Percentiles rank a stretch among this genome's conserved stretches.
phyloP scores from a whole-genome alignment of 1,139 yeast genomes.

The Yamadazyma spencermartinsiae region DNA sequence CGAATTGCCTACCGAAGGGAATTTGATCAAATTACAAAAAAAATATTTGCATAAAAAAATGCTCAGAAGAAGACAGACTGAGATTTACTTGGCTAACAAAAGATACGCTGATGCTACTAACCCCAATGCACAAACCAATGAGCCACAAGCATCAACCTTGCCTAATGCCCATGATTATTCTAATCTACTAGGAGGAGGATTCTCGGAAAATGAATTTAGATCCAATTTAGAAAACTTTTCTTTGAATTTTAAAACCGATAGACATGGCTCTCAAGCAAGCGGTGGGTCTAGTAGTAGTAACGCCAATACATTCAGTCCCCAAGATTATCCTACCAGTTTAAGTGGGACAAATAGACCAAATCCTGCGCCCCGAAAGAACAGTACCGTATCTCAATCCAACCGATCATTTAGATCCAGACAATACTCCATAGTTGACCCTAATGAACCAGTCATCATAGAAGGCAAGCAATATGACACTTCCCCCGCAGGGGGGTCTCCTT shows the following conservation, averaged over 20 bases:
- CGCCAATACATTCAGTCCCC: too few species aligned
- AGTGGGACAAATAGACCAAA: not conserved
- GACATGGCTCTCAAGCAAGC: not conserved
- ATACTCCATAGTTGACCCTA: slow-evolving; percentile 17
- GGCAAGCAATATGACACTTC: slow-evolving; percentile 13
- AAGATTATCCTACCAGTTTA: too few species aligned
- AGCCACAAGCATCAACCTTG: not conserved
- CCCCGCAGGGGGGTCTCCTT: not conserved
- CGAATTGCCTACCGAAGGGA: slow-evolving; percentile 40
- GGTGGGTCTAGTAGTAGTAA: not conserved
- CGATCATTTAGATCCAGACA: slow-evolving; percentile 17
- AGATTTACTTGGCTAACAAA: not conserved
- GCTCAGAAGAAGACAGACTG: slow-evolving; percentile 3
- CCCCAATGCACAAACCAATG: slow-evolving; percentile 1
- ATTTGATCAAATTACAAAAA: slow-evolving; percentile 28
- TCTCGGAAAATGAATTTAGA: slow-evolving; percentile 31
- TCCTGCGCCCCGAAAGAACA: slow-evolving; percentile 11
- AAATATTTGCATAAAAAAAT: slow-evolving; percentile 22
- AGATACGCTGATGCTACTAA: slow-evolving; percentile 2
- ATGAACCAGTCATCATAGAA: slow-evolving; percentile 19
- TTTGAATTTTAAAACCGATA: slow-evolving; percentile 19
- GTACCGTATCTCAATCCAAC: slow-evolving; percentile 10
- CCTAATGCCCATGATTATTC: slow-evolving; percentile 36
- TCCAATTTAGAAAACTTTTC: slow-evolving; percentile 34
- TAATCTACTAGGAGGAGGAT: slow-evolving; percentile 31